These are phyloP conservation scores for Cyberlindnera veronae DNA, from an alignment of 805 yeast species.

Conservation along the genomic window DNA sequence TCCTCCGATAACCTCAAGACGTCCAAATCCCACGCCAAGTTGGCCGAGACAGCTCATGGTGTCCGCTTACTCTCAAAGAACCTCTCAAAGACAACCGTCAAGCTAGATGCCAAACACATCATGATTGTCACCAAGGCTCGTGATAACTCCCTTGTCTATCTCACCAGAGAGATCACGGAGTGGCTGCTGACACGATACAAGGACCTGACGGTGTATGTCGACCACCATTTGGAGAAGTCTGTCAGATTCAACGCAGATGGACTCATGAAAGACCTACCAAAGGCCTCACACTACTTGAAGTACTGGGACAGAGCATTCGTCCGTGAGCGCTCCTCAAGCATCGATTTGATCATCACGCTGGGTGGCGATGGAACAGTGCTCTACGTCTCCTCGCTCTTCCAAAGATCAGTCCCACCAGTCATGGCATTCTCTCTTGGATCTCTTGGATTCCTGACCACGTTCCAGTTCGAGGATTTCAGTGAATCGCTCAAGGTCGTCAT, in stretches of 20 bases:
- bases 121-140: conserved; percentile 89
- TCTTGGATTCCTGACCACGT: conserved; percentile 87
- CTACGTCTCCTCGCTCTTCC: conserved; percentile 83
- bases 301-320: conserved; percentile 71
- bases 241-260: conserved; percentile 60
- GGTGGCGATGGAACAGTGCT: conserved; percentile 98
- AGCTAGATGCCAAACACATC: conserved; percentile 63
- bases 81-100: conserved; percentile 65
- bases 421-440: conserved; percentile 87
- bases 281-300: conserved; percentile 43
- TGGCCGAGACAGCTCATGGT: conserved; percentile 79
- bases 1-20: conserved; percentile 43
- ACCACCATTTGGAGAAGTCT: conserved; percentile 57
- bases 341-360: conserved; percentile 79
- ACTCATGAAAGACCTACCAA: conserved; percentile 44
- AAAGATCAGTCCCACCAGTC: conserved; percentile 85
- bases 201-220: conserved; percentile 62
- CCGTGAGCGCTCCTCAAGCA: conserved; percentile 36
- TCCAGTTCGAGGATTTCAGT: conserved; percentile 71
- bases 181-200: conserved; percentile 55
- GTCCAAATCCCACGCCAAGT: conserved; percentile 66
- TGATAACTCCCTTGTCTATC: conserved; percentile 69
- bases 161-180: conserved; percentile 76
- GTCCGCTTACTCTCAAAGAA: conserved; percentile 74
- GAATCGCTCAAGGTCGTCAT: conserved; percentile 54